Conservation (phyloP, 768 basidiomycete species). For the Cystofilobasidium macerans region DNA sequence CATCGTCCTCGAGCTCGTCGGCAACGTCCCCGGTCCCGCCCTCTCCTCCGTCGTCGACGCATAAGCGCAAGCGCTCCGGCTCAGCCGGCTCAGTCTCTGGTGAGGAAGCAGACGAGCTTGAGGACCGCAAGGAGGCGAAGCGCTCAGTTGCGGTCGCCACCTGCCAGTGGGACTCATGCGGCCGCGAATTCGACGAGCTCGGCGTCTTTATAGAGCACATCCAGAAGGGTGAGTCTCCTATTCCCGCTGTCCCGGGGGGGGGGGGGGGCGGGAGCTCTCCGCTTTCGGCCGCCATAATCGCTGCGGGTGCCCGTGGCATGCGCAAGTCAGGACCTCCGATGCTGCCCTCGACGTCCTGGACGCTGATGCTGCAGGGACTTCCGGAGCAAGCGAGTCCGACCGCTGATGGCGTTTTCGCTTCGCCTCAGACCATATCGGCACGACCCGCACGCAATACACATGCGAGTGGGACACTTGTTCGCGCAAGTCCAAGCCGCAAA, state of each 20-base stretch:
- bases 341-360: background rate
- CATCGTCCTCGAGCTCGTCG: slow-evolving; percentile 3
- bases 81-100: background rate
- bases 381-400: too few relatives aligned
- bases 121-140: background rate
- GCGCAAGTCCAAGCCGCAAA: slow-evolving; percentile 69
- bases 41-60: background rate
- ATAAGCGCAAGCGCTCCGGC: background rate
- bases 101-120: background rate
- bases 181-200: slow-evolving; percentile 30
- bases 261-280: too few relatives aligned
- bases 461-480: slow-evolving; percentile 82
- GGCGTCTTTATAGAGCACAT: slow-evolving; percentile 61
- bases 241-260: background rate
- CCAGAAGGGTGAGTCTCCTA: slow-evolving; percentile 52
- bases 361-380: too few relatives aligned
- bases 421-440: slow-evolving; percentile 60
- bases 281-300: background rate
- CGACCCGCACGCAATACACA: slow-evolving; percentile 67
- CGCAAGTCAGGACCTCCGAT: too few relatives aligned
- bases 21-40: background rate
- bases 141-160: background rate
- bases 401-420: background rate
- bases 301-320: background rate
- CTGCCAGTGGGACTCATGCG: slow-evolving; percentile 79